phyloP scores from a whole-genome alignment of 2,329 filamentous ascomycete genomes.

The Xylariaceae sp. region DNA sequence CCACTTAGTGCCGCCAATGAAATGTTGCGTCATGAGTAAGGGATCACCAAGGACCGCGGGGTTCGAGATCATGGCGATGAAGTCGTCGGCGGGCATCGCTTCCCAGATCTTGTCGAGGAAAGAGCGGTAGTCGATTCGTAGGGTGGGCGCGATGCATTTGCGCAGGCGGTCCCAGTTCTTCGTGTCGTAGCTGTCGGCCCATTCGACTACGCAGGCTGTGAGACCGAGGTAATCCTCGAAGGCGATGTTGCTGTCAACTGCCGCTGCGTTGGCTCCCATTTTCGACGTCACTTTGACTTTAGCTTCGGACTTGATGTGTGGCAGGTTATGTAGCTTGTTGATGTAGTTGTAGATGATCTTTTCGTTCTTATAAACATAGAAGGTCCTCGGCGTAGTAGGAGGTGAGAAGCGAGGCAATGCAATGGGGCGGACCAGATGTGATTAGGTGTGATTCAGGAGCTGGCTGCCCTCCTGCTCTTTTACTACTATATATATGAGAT shows the following conservation, averaged over 20 bases:
- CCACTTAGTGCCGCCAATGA: slow-evolving; percentile 58
- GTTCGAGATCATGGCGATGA: slow-evolving; percentile 56
- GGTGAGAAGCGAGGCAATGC: too few relatives aligned
- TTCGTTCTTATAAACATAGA: too few relatives aligned
- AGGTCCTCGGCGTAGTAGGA: too few relatives aligned
- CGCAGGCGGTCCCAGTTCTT: slow-evolving; percentile 59
- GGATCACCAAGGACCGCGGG: slow-evolving; percentile 56
- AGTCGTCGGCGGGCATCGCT: slow-evolving; percentile 59
- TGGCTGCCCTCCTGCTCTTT: too few relatives aligned
- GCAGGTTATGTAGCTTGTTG: too few relatives aligned
- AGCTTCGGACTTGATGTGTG: too few relatives aligned
- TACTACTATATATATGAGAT: too few relatives aligned
- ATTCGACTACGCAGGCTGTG: slow-evolving; percentile 42
- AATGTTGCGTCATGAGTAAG: slow-evolving; percentile 61
- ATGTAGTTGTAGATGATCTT: too few relatives aligned
- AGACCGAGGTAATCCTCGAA: slow-evolving; percentile 32
- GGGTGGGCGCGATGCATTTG: slow-evolving; percentile 59
- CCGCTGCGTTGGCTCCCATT: slow-evolving; percentile 8
- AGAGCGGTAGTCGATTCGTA: slow-evolving; percentile 65
- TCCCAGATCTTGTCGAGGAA: slow-evolving; percentile 59
- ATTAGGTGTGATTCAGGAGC: too few relatives aligned
- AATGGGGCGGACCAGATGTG: too few relatives aligned
- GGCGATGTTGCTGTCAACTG: slow-evolving; percentile 15
- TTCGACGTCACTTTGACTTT: too few relatives aligned
- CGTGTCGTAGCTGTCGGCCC: slow-evolving; percentile 61